These are phyloP conservation scores for Harrya chromipes DNA, from an alignment of 768 basidiomycete species.

Conservation along the genomic window DNA sequence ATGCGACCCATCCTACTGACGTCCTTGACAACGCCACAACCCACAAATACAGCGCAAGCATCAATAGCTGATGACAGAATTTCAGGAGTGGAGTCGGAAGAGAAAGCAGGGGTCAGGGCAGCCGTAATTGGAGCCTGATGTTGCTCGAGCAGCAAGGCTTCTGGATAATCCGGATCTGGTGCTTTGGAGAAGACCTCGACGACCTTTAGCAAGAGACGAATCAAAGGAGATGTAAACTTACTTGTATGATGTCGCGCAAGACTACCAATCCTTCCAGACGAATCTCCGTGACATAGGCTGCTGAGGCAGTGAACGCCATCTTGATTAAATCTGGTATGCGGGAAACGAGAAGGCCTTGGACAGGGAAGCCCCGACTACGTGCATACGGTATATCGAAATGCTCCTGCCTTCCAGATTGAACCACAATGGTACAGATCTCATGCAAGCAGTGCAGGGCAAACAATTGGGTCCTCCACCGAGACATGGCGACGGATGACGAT, in stretches of 20 bases:
- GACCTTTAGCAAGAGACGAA: conserved; percentile 3
- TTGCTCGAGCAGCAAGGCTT: conserved; percentile 88
- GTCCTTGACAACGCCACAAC: conserved; percentile 92
- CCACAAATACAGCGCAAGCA: conserved; percentile 93
- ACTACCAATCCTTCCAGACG: conserved; percentile 88
- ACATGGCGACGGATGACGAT: conserved; percentile 48
- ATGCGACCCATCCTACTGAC: conserved; percentile 91
- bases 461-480: conserved; percentile 94
- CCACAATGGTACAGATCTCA: conserved; percentile 76
- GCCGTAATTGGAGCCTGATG: conserved; percentile 98
- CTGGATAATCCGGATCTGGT: conserved; percentile 91
- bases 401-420: conserved; percentile 69
- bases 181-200: conserved; percentile 79
- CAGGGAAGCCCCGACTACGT: conserved; percentile 51
- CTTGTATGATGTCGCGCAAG: conserved; percentile 89
- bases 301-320: conserved; percentile 97
- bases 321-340: conserved; percentile 91
- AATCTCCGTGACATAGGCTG: conserved; percentile 95
- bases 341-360: conserved; percentile 69
- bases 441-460: conserved; percentile 94
- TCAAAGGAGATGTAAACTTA: conserved; percentile 27
- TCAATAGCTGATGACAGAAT: conserved; percentile 90
- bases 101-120: conserved; percentile 94
- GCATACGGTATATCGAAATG: conserved; percentile 81
- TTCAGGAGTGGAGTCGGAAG: conserved; percentile 92